Base-by-base conservation (phyloP, 2,329 filamentous ascomycete genomes). In the Arthrobotrys entomopaga region DNA sequence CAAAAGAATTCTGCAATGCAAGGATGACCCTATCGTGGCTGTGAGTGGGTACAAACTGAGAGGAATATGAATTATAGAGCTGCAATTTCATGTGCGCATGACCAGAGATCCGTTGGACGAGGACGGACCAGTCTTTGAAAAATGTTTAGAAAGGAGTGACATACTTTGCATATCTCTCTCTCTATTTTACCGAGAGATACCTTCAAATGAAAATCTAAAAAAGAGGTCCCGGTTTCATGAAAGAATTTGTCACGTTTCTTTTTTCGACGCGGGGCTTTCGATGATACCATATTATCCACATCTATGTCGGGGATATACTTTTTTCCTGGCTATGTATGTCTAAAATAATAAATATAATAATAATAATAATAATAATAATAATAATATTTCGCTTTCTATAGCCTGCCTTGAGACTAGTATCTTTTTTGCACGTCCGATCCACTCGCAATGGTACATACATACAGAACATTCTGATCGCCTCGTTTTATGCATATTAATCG, bases 31-130 rank as follows among this genome's bases (percentile, higher is more conserved):
- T 49, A 43, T 54, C 26, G 50, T 49, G 16, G 19, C 58, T 24
- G 19, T 40, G n/a, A 48, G 49, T 34, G 34, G 46, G 54, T 54
- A n/a, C 58, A 16, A n/a, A n/a, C n/a, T n/a, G n/a, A 50, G 15
- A 56, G 38, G 50, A 57, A 61, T 19, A 29, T 49, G 38, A 48
- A 24, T 56, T 53, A 69, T 29, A 56, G 56, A 59, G 56, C 16
- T 19, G 43, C 49, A 69, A 69, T 42, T 52, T 56, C 56, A 69
- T 54, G 65, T 60, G 60, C 69, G 48, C 69, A 66, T 73, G 69
- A 66, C 61, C 49, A 69, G 26, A 61, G 61, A 73, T 73, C 61
- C 57, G 61, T 73, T 73, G 69, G 67, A 60, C 54, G 60, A 56
- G 42, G 34, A 65, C 40, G 43, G 43, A 56, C 40, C 46, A 38